phyloP scores from a whole-genome alignment of 768 basidiomycete genomes.

The Kwoniella europaea region DNA sequence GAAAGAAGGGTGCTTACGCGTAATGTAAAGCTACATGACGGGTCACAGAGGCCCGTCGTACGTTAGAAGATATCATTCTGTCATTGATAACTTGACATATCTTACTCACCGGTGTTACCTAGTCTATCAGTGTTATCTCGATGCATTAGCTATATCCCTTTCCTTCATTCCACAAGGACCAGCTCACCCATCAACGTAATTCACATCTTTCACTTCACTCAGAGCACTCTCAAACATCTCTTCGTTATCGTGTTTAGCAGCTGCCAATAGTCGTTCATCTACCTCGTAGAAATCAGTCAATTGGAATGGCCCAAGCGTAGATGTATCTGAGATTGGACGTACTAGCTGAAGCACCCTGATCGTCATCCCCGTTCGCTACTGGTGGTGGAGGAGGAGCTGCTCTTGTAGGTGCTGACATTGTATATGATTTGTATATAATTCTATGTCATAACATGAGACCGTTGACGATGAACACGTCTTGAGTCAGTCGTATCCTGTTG shows the following conservation, averaged over 20 bases:
- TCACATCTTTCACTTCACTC: conserved; percentile 67
- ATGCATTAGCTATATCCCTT: neutral
- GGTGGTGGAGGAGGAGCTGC: conserved; percentile 49
- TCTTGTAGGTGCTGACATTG: conserved; percentile 35
- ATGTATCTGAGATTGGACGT: conserved; percentile 8
- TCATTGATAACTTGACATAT: neutral
- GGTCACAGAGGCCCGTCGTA: neutral
- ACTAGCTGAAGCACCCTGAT: conserved; percentile 49
- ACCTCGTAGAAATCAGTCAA: neutral
- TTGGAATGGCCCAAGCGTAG: neutral
- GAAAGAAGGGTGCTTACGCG: conserved; percentile 64
- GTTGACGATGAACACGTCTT: neutral
- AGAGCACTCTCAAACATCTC: conserved; percentile 70
- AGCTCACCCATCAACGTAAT: conserved; percentile 76
- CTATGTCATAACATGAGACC: neutral
- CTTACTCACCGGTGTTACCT: conserved; percentile 73
- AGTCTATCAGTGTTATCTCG: conserved; percentile 55
- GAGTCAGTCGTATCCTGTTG: neutral
- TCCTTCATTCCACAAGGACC: conserved; percentile 16
- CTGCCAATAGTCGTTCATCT: conserved; percentile 76
- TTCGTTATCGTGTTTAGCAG: conserved; percentile 74
- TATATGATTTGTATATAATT: neutral
- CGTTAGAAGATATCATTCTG: no score
- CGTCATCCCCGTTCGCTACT: conserved; percentile 32
- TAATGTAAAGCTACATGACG: conserved; percentile 67